Base-by-base conservation (phyloP, 768 basidiomycete species). In the Amanita muscaria region DNA sequence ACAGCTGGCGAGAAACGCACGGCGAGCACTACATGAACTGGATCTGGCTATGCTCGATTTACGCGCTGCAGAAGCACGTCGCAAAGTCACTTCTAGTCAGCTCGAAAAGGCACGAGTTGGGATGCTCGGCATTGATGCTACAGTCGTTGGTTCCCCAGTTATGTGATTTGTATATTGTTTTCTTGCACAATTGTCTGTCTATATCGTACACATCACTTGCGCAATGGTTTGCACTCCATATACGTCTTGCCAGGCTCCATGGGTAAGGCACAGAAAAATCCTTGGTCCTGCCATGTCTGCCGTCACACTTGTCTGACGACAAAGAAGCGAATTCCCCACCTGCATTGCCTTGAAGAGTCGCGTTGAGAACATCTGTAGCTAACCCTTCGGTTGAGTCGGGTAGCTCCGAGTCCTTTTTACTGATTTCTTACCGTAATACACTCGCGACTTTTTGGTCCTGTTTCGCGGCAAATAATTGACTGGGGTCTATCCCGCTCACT, bases 321-420 rank as follows among this genome's bases (percentile, higher is more conserved):
- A 5, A 46, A 38, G 4, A 34, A 39, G 9, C 30, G 8, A 16
- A 6, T 14, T 27, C 51, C 62, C 23, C 49, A 78, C 79, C 75
- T 85, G 83, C 83, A 88, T 87, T 31, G 80, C 74, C 55, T 73
- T 64, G 54, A 87, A 83, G 42, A 84, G 52, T 47, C 68, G 62
- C 49, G 70, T 83, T 9, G 80, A 73, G 44, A 76, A 67, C 79
- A 82, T 76, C 59, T 71, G 69, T 49, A 80, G 55, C 80, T 86
- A 21, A 33, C 11, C 25, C 35, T 19, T n/a, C 14, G 40, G 9
- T 9, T 19, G 22, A 25, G 15, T 16, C 6, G 7, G 14, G 1
- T n/a, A 15, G 51, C 10, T 18, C 11, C 25, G 16, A 12, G 10
- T n/a, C n/a, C n/a, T n/a, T n/a, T n/a, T n/a, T n/a, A n/a, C n/a